Percentiles rank a stretch among this genome's conserved stretches.
Evolutionary conservation across 805 yeast species (phyloP).

Genomic region (Saccharomycopsis babjevae): DNA sequence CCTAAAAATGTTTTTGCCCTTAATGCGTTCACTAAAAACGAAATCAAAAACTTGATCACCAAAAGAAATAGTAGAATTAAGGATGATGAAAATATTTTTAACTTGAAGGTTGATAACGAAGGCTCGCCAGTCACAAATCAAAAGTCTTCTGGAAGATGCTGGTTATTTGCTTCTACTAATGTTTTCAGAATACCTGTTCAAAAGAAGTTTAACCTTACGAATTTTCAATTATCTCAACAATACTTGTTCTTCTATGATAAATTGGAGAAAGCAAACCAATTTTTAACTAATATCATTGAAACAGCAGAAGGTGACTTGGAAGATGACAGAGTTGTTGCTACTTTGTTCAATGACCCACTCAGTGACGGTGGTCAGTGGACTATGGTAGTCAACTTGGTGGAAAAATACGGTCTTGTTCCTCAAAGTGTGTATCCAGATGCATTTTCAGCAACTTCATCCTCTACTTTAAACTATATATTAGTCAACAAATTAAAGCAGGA

Average conservation of each 20-base stretch:
- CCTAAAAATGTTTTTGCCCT: slow-evolving; percentile 44
- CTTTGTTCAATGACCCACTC: slow-evolving; percentile 54
- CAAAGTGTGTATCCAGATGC: slow-evolving; percentile 63
- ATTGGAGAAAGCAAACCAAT: slow-evolving; percentile 74
- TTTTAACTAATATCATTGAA: slow-evolving; percentile 65
- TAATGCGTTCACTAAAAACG: slow-evolving; percentile 41
- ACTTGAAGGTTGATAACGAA: slow-evolving; percentile 34
- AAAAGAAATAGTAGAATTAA: slow-evolving; percentile 8
- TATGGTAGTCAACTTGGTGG: slow-evolving; percentile 66
- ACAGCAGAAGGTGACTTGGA: slow-evolving; percentile 50
- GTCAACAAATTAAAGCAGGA: slow-evolving; percentile 67
- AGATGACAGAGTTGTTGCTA: slow-evolving; percentile 62
- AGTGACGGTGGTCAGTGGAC: slow-evolving; percentile 85
- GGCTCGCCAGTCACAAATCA: slow-evolving; percentile 67
- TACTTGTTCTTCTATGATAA: slow-evolving; percentile 79
- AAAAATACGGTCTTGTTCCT: slow-evolving; percentile 78
- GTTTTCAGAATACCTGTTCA: slow-evolving; percentile 55
- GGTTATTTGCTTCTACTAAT: slow-evolving; percentile 82
- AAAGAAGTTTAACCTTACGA: slow-evolving; percentile 50
- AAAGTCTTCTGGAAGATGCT: slow-evolving; percentile 70
- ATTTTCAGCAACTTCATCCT: slow-evolving; percentile 40
- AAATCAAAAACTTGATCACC: slow-evolving; percentile 11
- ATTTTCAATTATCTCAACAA: slow-evolving; percentile 67
- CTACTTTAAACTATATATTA: slow-evolving; percentile 47
- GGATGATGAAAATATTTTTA: slow-evolving; percentile 29